phyloP scores from a whole-genome alignment of 805 yeast species.

The Yamadazyma olivae region DNA sequence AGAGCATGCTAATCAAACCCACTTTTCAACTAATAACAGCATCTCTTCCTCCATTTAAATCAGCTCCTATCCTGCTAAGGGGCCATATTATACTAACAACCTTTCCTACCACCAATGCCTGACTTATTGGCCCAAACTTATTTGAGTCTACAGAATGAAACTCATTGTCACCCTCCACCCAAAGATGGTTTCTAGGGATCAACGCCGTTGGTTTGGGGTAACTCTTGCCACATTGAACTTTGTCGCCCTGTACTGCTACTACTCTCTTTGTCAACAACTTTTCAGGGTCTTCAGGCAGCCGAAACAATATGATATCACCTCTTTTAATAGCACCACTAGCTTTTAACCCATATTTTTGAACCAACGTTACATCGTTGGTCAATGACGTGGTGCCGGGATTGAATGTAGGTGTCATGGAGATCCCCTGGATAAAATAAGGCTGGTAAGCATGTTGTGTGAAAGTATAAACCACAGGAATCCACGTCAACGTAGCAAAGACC shows the following conservation, averaged over 20 bases:
- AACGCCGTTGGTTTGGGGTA: conserved; percentile 62
- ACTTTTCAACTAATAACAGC: conserved; percentile 11
- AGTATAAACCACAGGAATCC: conserved; percentile 80
- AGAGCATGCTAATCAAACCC: too few relatives aligned
- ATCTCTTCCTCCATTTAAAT: conserved; percentile 24
- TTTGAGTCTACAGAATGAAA: conserved; percentile 81
- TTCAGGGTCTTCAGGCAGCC: conserved; percentile 80
- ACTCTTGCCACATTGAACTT: conserved; percentile 56
- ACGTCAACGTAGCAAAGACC: conserved; percentile 36
- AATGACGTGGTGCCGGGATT: conserved; percentile 58
- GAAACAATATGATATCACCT: conserved; percentile 73
- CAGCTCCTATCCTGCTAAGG: conserved; percentile 25
- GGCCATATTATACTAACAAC: conserved; percentile 75
- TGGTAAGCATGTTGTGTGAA: conserved; percentile 68
- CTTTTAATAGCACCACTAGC: conserved; percentile 44
- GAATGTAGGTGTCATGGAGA: conserved; percentile 86
- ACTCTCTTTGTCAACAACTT: conserved; percentile 76
- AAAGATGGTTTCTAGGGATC: conserved; percentile 77
- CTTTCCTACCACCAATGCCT: conserved; percentile 76
- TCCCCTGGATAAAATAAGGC: conserved; percentile 72
- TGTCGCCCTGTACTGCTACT: conserved; percentile 72
- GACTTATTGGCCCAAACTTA: conserved; percentile 82
- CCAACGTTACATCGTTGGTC: conserved; percentile 57
- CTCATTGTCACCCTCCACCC: conserved; percentile 94
- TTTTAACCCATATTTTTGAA: conserved; percentile 62